Base-by-base conservation (phyloP, 805 yeast species). In the Metschnikowia gelsemii region DNA sequence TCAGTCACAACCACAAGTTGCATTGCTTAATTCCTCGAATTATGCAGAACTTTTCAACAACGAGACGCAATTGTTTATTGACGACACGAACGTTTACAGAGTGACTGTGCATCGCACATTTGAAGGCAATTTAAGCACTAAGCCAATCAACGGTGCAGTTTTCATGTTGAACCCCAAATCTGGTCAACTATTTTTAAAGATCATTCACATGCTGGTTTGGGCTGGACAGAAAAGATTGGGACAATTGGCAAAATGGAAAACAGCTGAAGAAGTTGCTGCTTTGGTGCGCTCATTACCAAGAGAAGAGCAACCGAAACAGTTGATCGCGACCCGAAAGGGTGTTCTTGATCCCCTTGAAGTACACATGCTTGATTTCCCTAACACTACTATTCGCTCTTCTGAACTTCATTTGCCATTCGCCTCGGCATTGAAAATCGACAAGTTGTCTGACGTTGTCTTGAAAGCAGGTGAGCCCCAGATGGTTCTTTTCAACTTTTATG, bases 201-300 rank as follows among this genome's bases (percentile, higher is more conserved):
- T 93, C 40, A 87, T 93, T 45, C 98, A 91, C 56, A 87, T 95
- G 0, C 85, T 95, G 5, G 96, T 88, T 2, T 93, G 96, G 95
- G 84, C 96, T 3, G 99, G 99, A 14, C 98, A 93, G 62, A 90
- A 88, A 56, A 83, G 97, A 54, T 73, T 91, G 46, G 84, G 93
- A 21, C 97, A 93, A 58, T 67, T 93, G 50, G 90, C 98, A 1
- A 93, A 93, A 59, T 93, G 99, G 99, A 93, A 91, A 61, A 82
- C 98, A 1, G 98, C 99, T 0, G 99, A 93, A 64, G 98, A 91
- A 62, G 95, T 88, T 17, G 91, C 96, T 12, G 95, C 96, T 0
- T 68, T 93, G 49, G 76, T 93, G 14, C 74, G 96, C 31, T 87
- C 97, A 0, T 66, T 93, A 40, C 97, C 97, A 0, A 74, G 80